These are phyloP conservation scores for Aspergillus aculeatus DNA, from an alignment of 2,329 filamentous ascomycete species.

Conservation along the genomic window DNA sequence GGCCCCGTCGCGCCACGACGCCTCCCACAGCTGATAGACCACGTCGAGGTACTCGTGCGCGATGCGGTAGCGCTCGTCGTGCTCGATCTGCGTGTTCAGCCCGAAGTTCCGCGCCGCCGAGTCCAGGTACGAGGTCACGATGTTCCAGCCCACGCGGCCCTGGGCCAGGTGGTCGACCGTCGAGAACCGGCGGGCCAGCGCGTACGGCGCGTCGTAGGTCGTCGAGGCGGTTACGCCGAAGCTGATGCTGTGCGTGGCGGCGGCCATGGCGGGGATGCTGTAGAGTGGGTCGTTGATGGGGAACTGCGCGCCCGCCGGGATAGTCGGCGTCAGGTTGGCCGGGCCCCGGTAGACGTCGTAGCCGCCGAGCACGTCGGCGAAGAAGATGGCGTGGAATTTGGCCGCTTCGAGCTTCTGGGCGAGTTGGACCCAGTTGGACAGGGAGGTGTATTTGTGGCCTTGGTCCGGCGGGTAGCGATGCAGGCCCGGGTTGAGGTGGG, in stretches of 20 bases:
- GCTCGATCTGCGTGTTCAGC: conserved; percentile 46
- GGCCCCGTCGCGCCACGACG: conserved; percentile 49
- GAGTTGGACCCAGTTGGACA: conserved; percentile 49
- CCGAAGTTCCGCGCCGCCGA: conserved; percentile 51
- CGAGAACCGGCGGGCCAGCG: conserved; percentile 55
- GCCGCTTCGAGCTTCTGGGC: conserved; percentile 50
- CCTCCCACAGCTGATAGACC: conserved; percentile 53
- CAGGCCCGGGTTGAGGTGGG: conserved; percentile 47
- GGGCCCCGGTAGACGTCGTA: conserved; percentile 50
- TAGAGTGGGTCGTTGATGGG: conserved; percentile 46
- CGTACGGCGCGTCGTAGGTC: conserved; percentile 56
- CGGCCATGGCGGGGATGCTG: conserved; percentile 48
- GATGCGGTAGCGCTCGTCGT: conserved; percentile 51
- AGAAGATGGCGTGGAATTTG: conserved; percentile 53
- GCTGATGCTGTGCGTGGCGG: conserved; percentile 47
- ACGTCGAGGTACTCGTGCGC: conserved; percentile 52
- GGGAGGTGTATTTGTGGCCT: conserved; percentile 40
- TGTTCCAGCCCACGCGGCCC: conserved; percentile 55
- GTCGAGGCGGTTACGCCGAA: conserved; percentile 56
- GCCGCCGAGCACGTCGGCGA: conserved; percentile 51
- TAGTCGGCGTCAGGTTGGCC: conserved; percentile 38
- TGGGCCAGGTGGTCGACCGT: conserved; percentile 54
- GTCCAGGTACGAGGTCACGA: conserved; percentile 51
- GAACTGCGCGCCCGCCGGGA: conserved; percentile 43
- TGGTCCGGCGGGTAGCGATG: conserved; percentile 38